A percentile compares a stretch with the other conserved stretches of the same genome.
These are phyloP conservation scores for Firmiana major DNA, from an alignment of 345 rosid genomes.

Conservation along the genomic window DNA sequence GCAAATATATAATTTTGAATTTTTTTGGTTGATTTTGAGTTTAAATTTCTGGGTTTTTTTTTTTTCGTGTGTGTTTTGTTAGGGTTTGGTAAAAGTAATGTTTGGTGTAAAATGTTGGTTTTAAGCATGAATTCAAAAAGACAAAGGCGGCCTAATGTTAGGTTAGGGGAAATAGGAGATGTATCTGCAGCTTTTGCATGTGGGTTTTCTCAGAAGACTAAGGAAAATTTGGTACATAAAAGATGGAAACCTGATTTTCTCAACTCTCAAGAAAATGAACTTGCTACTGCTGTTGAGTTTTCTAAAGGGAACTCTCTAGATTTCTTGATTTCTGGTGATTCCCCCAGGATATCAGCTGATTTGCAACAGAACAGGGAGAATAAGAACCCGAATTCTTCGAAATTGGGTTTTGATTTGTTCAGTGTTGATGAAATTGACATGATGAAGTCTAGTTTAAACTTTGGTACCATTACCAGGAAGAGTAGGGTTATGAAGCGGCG, in stretches of 20 bases:
- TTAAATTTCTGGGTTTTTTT: constrained; percentile 15
- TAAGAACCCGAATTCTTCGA: constrained; percentile 37
- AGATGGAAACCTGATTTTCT: constrained; percentile 29
- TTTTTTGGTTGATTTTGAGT: constrained; percentile 3
- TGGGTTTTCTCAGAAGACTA: constrained; percentile 31
- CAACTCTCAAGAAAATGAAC: constrained; percentile 14
- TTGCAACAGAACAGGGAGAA: constrained; percentile 34
- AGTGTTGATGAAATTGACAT: constrained; percentile 19
- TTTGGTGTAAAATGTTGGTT: constrained; percentile 36
- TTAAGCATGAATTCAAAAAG: constrained; percentile 49
- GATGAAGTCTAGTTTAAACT: constrained; percentile 28
- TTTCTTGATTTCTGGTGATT: constrained; percentile 18
- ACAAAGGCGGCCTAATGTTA: constrained; percentile 56
- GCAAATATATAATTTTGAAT: background rate
- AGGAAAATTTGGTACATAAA: constrained; percentile 25
- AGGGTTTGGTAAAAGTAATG: constrained; percentile 14
- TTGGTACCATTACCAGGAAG: constrained; percentile 45
- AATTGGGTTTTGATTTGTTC: constrained; percentile 23
- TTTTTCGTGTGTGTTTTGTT: background rate
- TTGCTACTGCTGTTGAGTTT: constrained; percentile 14
- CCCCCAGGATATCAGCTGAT: constrained; percentile 27
- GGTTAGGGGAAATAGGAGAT: constrained; percentile 59
- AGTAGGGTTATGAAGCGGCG: constrained; percentile 49
- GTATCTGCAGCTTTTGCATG: constrained; percentile 56
- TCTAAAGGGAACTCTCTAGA: constrained; percentile 19